Percentiles rank a stretch among this genome's conserved stretches.
Evolutionary conservation across 2,329 filamentous ascomycete species (phyloP).

Genomic region (Graphilbum ipis-grandicollis): DNA sequence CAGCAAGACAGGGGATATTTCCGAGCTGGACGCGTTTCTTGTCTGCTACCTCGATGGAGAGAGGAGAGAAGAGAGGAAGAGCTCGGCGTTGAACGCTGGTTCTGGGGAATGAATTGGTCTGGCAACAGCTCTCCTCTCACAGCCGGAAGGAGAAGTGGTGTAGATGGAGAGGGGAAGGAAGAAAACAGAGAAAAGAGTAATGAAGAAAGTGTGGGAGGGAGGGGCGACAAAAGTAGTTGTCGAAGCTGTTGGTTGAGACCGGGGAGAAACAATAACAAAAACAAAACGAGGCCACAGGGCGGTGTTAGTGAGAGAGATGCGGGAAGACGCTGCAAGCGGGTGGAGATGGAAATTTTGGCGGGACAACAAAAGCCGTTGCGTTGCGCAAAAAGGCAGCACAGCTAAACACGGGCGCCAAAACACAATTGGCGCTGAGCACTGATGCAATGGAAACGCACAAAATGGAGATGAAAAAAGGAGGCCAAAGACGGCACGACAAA

Average conservation of each 20-base stretch:
- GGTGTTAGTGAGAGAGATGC: not conserved
- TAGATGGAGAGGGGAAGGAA: not conserved
- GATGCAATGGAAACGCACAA: too few species aligned
- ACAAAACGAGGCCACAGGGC: not conserved
- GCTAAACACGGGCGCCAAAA: not conserved
- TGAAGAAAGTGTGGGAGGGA: not conserved
- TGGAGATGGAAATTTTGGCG: constrained; percentile 1
- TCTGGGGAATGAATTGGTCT: not conserved
- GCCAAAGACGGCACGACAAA: not conserved
- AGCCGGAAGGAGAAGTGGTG: too few species aligned
- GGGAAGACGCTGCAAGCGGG: not conserved
- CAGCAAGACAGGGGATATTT: too few species aligned
- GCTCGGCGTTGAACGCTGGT: not conserved
- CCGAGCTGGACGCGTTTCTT: too few species aligned
- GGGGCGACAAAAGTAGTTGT: not conserved
- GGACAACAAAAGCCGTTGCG: constrained; percentile 2
- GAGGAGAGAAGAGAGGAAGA: too few species aligned
- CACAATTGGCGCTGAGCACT: too few species aligned
- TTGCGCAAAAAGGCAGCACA: not conserved
- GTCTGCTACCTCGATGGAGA: too few species aligned
- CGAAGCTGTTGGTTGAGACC: not conserved
- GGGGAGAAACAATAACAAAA: constrained; percentile 1
- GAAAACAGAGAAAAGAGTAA: not conserved
- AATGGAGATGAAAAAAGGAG: not conserved
- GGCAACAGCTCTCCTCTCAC: not conserved